A percentile compares a stretch with the other conserved stretches of the same genome.
phyloP scores from a whole-genome alignment of 139 green algal genomes.

The Tetraselmis chui region DNA sequence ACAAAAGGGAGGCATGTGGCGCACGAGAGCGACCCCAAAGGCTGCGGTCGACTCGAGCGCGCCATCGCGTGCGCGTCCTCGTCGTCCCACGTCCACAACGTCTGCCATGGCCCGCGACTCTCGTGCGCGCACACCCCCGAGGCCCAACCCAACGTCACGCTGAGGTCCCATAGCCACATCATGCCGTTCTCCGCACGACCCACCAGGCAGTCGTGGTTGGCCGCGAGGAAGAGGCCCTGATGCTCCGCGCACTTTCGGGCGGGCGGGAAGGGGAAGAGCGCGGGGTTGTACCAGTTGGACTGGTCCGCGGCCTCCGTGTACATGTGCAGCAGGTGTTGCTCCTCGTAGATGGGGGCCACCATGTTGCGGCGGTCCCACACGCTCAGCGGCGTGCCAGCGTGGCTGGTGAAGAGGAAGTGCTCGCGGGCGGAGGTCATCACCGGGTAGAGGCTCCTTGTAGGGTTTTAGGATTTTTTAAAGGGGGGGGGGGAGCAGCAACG shows the following conservation, averaged over 20 bases:
- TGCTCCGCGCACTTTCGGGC: neutral
- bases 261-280: neutral
- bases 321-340: slow-evolving; percentile 19
- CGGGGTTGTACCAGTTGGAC: neutral
- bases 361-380: slow-evolving; percentile 18
- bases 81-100: no score
- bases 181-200: slow-evolving; percentile 19
- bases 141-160: slow-evolving; percentile 11
- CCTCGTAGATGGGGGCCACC: slow-evolving; percentile 9
- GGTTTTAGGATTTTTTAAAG: no score
- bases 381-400: slow-evolving; percentile 7
- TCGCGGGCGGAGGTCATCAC: neutral
- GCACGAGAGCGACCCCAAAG: no score
- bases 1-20: no score
- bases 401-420: slow-evolving; percentile 20
- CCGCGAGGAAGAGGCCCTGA: slow-evolving; percentile 10
- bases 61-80: no score
- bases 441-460: slow-evolving; percentile 11
- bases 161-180: slow-evolving; percentile 12
- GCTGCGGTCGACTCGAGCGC: no score
- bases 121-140: no score
- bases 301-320: no score
- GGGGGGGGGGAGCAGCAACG: no score
- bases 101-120: no score
- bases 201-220: slow-evolving; percentile 11